Conservation (phyloP, 2,329 filamentous ascomycete species). For the Claviceps humidiphila region DNA sequence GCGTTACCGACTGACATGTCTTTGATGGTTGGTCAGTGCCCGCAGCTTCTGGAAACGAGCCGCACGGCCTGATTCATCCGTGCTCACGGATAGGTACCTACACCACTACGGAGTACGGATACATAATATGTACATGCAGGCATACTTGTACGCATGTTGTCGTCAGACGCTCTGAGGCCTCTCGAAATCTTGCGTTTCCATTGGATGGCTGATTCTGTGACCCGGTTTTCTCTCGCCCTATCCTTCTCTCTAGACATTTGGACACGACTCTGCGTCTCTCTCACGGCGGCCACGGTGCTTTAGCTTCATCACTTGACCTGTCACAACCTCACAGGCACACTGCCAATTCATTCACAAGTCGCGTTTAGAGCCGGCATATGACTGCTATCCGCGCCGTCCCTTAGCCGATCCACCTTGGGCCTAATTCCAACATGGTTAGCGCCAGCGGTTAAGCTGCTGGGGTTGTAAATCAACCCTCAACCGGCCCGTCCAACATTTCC, state of each 20-base stretch:
- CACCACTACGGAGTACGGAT: background rate
- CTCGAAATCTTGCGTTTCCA: background rate
- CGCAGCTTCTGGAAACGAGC: background rate
- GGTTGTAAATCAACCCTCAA: background rate
- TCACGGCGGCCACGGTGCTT: background rate
- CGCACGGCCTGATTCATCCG: slow-evolving; percentile 6
- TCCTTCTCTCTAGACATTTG: background rate
- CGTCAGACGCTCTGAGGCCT: background rate
- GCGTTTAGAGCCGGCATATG: background rate
- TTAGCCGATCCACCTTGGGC: slow-evolving; percentile 1
- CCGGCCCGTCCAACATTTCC: slow-evolving; percentile 1
- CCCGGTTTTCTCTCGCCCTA: background rate
- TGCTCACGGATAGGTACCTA: background rate
- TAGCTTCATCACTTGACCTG: background rate
- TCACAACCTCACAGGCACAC: background rate
- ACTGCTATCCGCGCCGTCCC: slow-evolving; percentile 5
- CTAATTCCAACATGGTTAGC: background rate
- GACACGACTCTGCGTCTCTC: background rate
- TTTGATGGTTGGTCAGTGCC: slow-evolving; percentile 1
- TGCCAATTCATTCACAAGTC: background rate
- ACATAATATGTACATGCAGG: background rate
- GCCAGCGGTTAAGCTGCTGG: background rate
- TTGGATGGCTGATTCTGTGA: background rate
- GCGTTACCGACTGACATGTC: slow-evolving; percentile 3
- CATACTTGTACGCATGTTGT: background rate